Percentiles rank a stretch among this genome's conserved stretches.
Conservation (phyloP, 345 rosid species). For the Moricandia moricandioides region DNA sequence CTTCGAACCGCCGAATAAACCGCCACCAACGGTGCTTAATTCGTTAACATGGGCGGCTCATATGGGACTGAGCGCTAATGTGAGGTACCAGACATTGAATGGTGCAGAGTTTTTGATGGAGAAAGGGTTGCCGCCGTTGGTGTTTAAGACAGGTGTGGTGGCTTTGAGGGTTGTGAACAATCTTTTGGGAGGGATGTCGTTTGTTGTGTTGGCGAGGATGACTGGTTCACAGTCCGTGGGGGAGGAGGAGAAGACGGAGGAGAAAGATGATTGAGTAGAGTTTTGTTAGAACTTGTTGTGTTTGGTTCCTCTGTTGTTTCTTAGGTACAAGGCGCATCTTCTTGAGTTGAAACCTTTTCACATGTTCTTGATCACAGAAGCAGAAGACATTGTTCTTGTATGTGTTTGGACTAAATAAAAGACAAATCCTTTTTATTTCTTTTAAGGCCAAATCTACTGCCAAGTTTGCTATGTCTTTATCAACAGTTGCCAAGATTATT, state of each 20-base stretch:
- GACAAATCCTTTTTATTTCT: background rate
- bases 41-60: constrained; percentile 87
- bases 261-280: constrained; percentile 25
- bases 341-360: constrained; percentile 19
- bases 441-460: too few relatives aligned
- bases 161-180: constrained; percentile 76
- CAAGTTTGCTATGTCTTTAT: too few relatives aligned
- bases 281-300: background rate
- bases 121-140: constrained; percentile 53
- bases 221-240: constrained; percentile 79
- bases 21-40: constrained; percentile 84
- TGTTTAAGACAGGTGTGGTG: constrained; percentile 80
- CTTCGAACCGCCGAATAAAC: constrained; percentile 84
- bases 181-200: constrained; percentile 86
- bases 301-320: constrained; percentile 8
- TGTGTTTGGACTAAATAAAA: constrained; percentile 11
- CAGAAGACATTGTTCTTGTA: constrained; percentile 9
- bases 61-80: constrained; percentile 89
- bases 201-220: constrained; percentile 85
- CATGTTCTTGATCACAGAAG: constrained; percentile 10
- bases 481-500: too few relatives aligned
- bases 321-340: constrained; percentile 16
- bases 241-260: constrained; percentile 29
- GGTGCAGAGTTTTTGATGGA: constrained; percentile 77
- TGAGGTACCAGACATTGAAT: constrained; percentile 88